Evolutionary conservation across 345 rosid genomes (phyloP), one percentile per base, ranked within the genome.

Genomic region (Aegle marmelos): DNA sequence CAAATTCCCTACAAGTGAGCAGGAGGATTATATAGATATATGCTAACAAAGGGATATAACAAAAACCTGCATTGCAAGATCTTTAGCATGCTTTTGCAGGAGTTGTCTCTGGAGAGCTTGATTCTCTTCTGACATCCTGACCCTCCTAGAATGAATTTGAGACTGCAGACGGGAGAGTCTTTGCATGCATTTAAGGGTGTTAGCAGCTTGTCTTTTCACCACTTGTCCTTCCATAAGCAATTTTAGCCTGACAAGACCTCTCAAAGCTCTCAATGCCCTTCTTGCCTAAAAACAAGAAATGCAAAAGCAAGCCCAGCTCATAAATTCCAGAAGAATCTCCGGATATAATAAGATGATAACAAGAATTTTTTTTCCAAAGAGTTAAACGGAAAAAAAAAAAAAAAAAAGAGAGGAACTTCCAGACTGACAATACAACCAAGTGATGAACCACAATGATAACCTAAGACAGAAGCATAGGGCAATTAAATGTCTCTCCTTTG

Each of bases 61-160:
- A 76, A 71, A 79, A 34, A 93, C 99, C 93, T 84, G 87, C 75
- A 87, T 91, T 76, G 89, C 94, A 54, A 93, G 83, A 85, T 96
- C 98, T 79, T 88, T 90, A 9, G 94, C 98, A 80, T 93, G 98
- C 76, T 96, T 92, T 83, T 94, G 98, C 78, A 92, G 84, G 41
- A 93, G 91, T 85, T 96, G 99, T 53, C 83, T 88, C 85, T 92
- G 99, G 41, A 93, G 93, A 77, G 97, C 94, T 70, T 89, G 97
- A 84, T 92, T 96, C 90, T 96, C 98, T 83, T 96, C 98, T 1
- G 89, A 82, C 95, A 92, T 90, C 80, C 94, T 88, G 76, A 90
- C 75, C 78, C 99, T 96, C 82, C 97, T 85, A 17, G 88, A 79
- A 57, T 88, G 90, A 83, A 96, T 90, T 78, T 94, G 99, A 63